A percentile compares a stretch with the other conserved stretches of the same genome.
Evolutionary conservation across 2,329 filamentous ascomycete species (phyloP).

Genomic region (Colletotrichum noveboracense): DNA sequence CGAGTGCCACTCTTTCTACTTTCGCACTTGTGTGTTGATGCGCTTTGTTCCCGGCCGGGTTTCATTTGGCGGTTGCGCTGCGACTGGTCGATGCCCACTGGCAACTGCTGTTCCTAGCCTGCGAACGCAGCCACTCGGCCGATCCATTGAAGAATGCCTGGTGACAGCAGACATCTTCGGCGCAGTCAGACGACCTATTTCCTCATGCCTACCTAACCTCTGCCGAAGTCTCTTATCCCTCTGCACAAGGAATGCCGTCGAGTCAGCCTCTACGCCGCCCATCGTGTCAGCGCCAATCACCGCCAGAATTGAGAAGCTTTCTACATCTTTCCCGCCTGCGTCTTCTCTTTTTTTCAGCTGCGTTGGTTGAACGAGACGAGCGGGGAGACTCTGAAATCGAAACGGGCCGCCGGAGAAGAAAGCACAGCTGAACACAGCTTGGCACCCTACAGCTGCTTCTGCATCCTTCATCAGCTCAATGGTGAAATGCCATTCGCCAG

Average conservation of each 20-base stretch:
- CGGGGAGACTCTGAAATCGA: neutral
- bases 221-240: neutral
- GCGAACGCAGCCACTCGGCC: neutral
- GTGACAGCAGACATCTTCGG: neutral
- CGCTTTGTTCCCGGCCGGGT: slow-evolving; percentile 2
- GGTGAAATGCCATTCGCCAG: neutral
- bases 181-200: neutral
- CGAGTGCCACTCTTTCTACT: neutral
- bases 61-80: neutral
- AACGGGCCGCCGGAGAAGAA: neutral
- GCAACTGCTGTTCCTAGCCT: neutral
- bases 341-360: neutral
- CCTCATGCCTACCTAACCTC: neutral
- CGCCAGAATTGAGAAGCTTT: neutral
- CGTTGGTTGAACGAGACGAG: neutral
- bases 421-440: neutral
- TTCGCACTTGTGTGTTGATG: neutral
- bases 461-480: neutral
- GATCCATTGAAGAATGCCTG: neutral
- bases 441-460: neutral
- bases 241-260: neutral
- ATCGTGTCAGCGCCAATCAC: neutral
- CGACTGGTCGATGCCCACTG: neutral
- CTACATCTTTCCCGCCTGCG: neutral
- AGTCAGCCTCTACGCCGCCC: neutral